phyloP scores from a whole-genome alignment of 257 asterid genomes.

The Nicotiana sylvestris region DNA sequence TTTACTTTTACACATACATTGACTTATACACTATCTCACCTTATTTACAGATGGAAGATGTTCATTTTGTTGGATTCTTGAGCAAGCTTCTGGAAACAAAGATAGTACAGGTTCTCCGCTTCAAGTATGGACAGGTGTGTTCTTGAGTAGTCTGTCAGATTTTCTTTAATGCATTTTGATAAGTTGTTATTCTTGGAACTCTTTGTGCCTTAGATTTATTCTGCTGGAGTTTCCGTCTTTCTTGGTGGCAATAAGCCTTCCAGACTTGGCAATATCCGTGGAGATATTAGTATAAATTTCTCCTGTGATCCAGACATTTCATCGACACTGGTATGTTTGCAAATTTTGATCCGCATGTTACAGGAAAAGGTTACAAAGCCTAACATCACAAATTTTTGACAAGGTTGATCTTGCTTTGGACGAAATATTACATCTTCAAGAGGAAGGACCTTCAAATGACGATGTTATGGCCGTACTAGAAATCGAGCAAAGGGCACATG shows the following conservation, averaged over 20 bases:
- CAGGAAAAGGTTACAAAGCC: conserved; percentile 20
- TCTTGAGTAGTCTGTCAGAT: conserved; percentile 10
- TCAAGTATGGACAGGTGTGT: conserved; percentile 82
- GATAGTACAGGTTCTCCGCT: conserved; percentile 88
- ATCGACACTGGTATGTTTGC: conserved; percentile 58
- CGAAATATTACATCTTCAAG: conserved; percentile 79
- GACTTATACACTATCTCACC: conserved; percentile 16
- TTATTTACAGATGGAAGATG: conserved; percentile 66
- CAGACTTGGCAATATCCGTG: conserved; percentile 74
- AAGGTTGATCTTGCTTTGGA: conserved; percentile 86
- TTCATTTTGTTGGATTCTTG: conserved; percentile 78
- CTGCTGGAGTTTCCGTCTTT: conserved; percentile 93
- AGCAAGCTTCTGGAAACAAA: conserved; percentile 96
- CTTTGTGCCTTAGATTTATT: conserved; percentile 56
- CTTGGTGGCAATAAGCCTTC: conserved; percentile 98
- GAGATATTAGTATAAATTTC: conserved; percentile 83
- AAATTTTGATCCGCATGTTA: conserved; percentile 9
- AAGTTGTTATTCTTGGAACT: conserved; percentile 18
- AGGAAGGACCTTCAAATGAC: conserved; percentile 69
- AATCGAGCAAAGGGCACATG: conserved; percentile 95
- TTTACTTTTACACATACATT: not conserved
- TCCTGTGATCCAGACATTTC: conserved; percentile 94
- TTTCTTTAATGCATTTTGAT: conserved; percentile 6
- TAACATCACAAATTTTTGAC: conserved; percentile 19
- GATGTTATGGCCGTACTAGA: conserved; percentile 72